phyloP scores from a whole-genome alignment of 257 asterid species.

The Ilex aquifolium region DNA sequence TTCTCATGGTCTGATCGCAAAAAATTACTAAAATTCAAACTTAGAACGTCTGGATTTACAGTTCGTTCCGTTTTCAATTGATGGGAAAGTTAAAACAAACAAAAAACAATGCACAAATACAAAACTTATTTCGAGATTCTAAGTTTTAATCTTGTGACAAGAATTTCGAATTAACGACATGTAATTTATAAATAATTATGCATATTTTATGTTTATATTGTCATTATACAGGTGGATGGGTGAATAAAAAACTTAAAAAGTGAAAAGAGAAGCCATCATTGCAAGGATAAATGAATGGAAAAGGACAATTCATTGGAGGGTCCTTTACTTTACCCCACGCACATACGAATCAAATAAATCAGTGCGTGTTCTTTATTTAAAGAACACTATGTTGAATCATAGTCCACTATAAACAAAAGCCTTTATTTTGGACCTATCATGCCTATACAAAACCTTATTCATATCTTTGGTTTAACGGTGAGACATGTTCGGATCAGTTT shows the following conservation, averaged over 20 bases:
- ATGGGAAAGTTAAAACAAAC: too few species aligned
- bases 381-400: constrained; percentile 7
- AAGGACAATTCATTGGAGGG: background rate
- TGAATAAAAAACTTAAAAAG: background rate
- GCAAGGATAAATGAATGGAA: background rate
- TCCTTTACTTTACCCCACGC: background rate
- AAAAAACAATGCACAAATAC: too few species aligned
- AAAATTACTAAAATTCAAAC: too few species aligned
- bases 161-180: too few species aligned
- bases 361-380: background rate
- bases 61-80: too few species aligned
- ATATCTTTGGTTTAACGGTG: background rate
- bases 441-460: constrained; percentile 1
- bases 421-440: constrained; percentile 6
- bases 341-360: background rate
- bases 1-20: too few species aligned
- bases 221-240: background rate
- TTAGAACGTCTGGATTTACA: too few species aligned
- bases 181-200: too few species aligned
- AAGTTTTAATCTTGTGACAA: too few species aligned
- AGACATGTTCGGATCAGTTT: too few species aligned
- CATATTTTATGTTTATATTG: too few species aligned
- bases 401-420: constrained; percentile 10
- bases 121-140: too few species aligned
- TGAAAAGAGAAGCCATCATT: background rate